Conservation (phyloP, 2,329 filamentous ascomycete genomes). For the Macrophomina phaseolina region DNA sequence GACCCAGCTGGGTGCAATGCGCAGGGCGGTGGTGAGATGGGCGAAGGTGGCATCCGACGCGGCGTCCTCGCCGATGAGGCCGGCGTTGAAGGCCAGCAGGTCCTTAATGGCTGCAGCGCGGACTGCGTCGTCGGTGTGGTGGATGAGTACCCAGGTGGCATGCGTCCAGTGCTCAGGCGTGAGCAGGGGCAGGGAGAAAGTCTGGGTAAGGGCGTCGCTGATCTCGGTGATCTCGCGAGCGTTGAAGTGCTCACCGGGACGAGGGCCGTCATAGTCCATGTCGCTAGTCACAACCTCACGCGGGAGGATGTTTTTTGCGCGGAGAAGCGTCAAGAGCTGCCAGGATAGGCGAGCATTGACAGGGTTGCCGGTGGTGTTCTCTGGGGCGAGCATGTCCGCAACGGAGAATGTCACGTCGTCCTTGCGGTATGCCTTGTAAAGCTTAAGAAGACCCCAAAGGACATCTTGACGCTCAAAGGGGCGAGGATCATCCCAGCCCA, state of each 20-base stretch:
- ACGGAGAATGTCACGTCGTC: constrained; percentile 52
- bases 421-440: constrained; percentile 70
- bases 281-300: constrained; percentile 38
- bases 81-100: constrained; percentile 21
- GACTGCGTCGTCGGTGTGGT: constrained; percentile 68
- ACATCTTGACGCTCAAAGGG: constrained; percentile 72
- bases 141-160: constrained; percentile 77
- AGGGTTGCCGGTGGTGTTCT: constrained; percentile 76
- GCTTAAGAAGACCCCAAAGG: constrained; percentile 83
- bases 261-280: constrained; percentile 31
- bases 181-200: constrained; percentile 44
- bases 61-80: constrained; percentile 23
- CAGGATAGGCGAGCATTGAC: constrained; percentile 80
- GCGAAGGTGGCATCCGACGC: constrained; percentile 18
- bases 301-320: constrained; percentile 31
- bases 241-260: constrained; percentile 19
- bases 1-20: constrained; percentile 77
- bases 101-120: constrained; percentile 50
- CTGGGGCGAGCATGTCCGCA: constrained; percentile 75
- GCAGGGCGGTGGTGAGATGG: constrained; percentile 17
- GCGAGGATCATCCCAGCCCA: constrained; percentile 66
- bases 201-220: constrained; percentile 65
- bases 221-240: constrained; percentile 30
- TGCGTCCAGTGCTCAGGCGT: constrained; percentile 44
- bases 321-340: constrained; percentile 73